Conservation (phyloP, 306 rosid species). For the Quercus gilva region DNA sequence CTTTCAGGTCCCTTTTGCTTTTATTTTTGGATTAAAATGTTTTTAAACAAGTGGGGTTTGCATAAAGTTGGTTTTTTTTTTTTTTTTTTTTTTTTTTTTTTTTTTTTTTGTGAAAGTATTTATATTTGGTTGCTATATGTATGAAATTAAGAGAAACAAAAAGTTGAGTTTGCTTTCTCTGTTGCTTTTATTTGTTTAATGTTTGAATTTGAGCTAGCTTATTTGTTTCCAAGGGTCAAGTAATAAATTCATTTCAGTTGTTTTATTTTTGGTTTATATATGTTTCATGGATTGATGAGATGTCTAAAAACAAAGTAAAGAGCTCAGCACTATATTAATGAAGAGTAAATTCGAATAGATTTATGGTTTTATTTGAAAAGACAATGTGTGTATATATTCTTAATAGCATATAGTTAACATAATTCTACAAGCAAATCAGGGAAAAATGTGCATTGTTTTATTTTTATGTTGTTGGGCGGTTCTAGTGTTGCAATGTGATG, state of each 20-base stretch:
- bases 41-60: background rate
- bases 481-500: background rate
- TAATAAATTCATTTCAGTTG: background rate
- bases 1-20: conserved; percentile 58
- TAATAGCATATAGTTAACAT: background rate
- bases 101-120: background rate
- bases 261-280: background rate
- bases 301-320: background rate
- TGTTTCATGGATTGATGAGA: background rate
- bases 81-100: background rate
- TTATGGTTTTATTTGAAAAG: background rate
- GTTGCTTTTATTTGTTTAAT: no score
- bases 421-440: background rate
- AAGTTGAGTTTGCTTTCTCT: no score
- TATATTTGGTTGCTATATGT: background rate
- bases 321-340: background rate
- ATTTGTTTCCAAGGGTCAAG: background rate
- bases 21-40: background rate
- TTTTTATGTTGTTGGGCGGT: background rate
- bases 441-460: background rate
- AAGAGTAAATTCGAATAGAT: background rate
- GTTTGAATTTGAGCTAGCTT: background rate
- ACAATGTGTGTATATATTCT: background rate
- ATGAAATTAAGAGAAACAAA: background rate
- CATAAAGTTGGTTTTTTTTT: background rate